phyloP scores from a whole-genome alignment of 2,329 filamentous ascomycete genomes.

The Botrytis tulipae region DNA sequence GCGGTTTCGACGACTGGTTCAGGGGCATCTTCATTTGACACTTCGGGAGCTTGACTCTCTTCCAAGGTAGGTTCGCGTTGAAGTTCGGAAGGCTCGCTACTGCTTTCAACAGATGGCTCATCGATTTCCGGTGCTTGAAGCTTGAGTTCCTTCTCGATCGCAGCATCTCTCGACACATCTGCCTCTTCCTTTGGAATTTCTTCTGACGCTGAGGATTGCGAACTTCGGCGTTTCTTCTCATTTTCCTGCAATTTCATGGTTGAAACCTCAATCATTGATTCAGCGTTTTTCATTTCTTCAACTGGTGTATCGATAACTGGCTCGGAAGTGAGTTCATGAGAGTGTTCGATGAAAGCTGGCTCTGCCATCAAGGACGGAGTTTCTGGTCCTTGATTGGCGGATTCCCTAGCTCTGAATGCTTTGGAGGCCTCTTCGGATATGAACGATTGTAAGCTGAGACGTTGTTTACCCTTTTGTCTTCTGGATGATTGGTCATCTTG shows the following conservation, averaged over 20 bases:
- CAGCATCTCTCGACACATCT: neutral
- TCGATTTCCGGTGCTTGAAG: neutral
- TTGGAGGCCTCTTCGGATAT: conserved; percentile 6
- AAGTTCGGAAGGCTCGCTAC: neutral
- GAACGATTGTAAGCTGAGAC: conserved; percentile 11
- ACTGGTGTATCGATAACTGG: neutral
- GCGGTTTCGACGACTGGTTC: neutral
- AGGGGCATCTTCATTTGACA: neutral
- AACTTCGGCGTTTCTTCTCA: conserved; percentile 25
- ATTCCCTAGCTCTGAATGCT: conserved; percentile 2
- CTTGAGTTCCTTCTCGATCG: neutral
- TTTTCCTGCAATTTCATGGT: conserved; percentile 31
- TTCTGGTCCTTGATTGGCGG: neutral
- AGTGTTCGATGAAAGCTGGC: neutral
- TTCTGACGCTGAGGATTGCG: neutral
- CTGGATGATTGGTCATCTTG: neutral
- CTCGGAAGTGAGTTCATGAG: neutral
- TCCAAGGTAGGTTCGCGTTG: neutral
- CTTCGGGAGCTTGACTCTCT: neutral
- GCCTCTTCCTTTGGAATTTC: neutral
- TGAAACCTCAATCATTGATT: neutral
- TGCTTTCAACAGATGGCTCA: neutral
- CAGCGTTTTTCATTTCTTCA: neutral
- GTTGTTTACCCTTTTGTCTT: conserved; percentile 3
- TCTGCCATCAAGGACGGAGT: neutral